Evolutionary conservation across 441 rosid genomes (phyloP).

Genomic region (Macaranga tanarius): DNA sequence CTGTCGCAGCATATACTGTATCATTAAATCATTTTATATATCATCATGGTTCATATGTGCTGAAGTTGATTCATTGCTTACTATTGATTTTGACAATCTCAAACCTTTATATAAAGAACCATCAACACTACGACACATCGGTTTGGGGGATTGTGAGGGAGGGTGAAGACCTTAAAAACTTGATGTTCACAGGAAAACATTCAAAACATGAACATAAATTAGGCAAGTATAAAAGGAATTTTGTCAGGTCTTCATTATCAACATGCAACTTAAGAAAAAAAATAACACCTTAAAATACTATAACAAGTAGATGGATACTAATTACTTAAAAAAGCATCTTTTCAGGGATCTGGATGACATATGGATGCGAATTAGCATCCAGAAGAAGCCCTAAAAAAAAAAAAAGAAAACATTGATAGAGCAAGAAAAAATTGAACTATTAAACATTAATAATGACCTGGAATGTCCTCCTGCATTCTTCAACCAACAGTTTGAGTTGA

Average conservation of each 20-base stretch:
- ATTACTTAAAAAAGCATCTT: background rate
- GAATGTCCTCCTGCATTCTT: constrained; percentile 87
- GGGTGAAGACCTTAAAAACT: background rate
- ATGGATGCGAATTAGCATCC: background rate
- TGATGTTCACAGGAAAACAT: background rate
- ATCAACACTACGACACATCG: constrained; percentile 7
- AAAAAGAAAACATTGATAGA: background rate
- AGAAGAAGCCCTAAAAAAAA: background rate
- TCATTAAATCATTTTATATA: background rate
- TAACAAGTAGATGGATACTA: background rate
- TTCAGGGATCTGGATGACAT: background rate
- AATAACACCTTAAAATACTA: background rate
- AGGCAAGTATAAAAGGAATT: background rate
- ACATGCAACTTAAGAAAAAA: background rate
- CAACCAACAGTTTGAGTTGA: constrained; percentile 76
- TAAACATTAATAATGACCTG: constrained; percentile 49
- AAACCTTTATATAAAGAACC: background rate
- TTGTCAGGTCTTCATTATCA: background rate
- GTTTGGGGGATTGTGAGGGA: background rate
- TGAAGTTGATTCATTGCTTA: background rate
- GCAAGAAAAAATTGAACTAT: constrained; percentile 1
- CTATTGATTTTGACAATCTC: background rate
- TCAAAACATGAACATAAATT: background rate
- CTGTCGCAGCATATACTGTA: background rate
- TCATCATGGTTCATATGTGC: background rate